Conservation (phyloP, 1,284 basidiomycete genomes). For the Meira nashicola region DNA sequence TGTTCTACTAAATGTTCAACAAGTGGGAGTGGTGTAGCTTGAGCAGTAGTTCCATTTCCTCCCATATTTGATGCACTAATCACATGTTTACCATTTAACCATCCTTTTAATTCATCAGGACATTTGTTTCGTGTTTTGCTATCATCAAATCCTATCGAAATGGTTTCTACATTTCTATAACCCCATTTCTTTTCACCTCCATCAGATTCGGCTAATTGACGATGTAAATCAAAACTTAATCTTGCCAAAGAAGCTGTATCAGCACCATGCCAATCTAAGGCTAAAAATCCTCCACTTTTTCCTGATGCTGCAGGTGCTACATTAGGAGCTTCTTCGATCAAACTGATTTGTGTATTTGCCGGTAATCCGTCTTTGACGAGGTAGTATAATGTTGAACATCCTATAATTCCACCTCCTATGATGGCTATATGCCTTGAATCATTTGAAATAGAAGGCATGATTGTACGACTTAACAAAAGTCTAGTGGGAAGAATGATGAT, state of each 20-base stretch:
- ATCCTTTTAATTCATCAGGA: slow-evolving; percentile 20
- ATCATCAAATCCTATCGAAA: slow-evolving; percentile 12
- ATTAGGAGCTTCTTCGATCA: slow-evolving; percentile 69
- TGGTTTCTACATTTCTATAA: slow-evolving; percentile 64
- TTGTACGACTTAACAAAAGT: background rate
- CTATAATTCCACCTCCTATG: slow-evolving; percentile 66
- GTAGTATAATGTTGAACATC: slow-evolving; percentile 77
- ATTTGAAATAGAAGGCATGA: background rate
- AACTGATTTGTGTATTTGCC: slow-evolving; percentile 43
- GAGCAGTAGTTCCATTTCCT: slow-evolving; percentile 62
- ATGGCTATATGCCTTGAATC: slow-evolving; percentile 35
- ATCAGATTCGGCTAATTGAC: slow-evolving; percentile 69
- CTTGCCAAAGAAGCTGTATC: slow-evolving; percentile 60
- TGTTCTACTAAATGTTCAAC: slow-evolving; percentile 71
- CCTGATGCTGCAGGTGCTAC: slow-evolving; percentile 68
- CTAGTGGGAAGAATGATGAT: background rate
- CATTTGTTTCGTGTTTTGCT: background rate
- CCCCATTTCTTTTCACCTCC: slow-evolving; percentile 69
- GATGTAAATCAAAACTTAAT: slow-evolving; percentile 75
- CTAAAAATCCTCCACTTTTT: slow-evolving; percentile 86
- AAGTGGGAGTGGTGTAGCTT: slow-evolving; percentile 75
- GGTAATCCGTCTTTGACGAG: slow-evolving; percentile 50
- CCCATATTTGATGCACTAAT: slow-evolving; percentile 48
- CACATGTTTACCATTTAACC: slow-evolving; percentile 50
- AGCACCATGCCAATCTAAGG: slow-evolving; percentile 65